Conservation (phyloP, 2,329 filamentous ascomycete species). For the Diplodia scrobiculata region DNA sequence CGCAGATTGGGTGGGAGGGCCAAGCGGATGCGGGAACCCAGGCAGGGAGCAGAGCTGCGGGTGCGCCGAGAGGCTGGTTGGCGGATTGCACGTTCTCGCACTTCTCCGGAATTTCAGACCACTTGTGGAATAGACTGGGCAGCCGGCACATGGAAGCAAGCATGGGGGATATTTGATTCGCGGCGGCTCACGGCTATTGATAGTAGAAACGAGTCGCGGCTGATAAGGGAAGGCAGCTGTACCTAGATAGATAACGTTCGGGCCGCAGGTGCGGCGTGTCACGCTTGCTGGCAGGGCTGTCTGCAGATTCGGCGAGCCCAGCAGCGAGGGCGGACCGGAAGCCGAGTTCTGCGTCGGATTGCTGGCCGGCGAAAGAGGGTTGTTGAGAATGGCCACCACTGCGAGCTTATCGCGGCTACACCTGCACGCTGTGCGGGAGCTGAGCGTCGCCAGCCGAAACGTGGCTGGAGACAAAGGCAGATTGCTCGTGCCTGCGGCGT, state of each 20-base stretch:
- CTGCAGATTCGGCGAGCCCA: neutral
- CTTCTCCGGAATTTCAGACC: constrained; percentile 17
- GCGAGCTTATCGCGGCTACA: constrained; percentile 12
- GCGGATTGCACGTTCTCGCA: neutral
- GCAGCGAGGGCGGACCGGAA: neutral
- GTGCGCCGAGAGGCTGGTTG: constrained; percentile 8
- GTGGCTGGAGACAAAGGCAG: neutral
- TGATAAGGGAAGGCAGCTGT: constrained; percentile 19
- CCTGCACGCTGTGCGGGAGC: neutral
- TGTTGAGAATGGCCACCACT: neutral
- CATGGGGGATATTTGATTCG: constrained; percentile 4
- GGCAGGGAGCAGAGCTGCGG: neutral
- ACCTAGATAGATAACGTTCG: constrained; percentile 8
- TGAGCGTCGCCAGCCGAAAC: constrained; percentile 2
- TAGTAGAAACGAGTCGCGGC: neutral
- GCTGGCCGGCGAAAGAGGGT: neutral
- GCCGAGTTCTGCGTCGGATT: neutral
- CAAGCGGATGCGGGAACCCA: neutral
- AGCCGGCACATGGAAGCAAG: neutral
- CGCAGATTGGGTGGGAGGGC: neutral
- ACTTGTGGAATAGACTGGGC: constrained; percentile 8
- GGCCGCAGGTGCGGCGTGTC: constrained; percentile 9
- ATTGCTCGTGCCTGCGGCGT: constrained; percentile 3
- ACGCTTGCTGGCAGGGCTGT: neutral
- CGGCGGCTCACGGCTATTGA: constrained; percentile 21